Evolutionary conservation across 2,329 filamentous ascomycete species (phyloP), one percentile per base, ranked within the genome.

Genomic region (Aspergillus luchuensis): DNA sequence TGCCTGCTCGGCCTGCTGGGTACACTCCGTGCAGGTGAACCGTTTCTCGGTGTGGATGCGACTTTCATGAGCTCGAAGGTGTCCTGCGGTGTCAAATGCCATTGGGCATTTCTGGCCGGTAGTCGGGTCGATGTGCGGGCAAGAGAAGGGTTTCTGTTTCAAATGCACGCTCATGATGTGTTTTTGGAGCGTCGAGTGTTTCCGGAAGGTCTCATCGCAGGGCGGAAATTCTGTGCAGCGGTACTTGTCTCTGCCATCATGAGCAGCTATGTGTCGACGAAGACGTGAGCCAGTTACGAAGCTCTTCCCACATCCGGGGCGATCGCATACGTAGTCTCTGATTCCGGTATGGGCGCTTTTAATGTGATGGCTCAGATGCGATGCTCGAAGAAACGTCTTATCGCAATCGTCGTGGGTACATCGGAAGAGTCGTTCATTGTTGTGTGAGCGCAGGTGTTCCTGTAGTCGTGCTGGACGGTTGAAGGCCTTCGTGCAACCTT

Each of bases 371-470:
- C 89, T 88, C 17, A 97, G 82, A 77, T 97, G 92, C 68, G 94
- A 94, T 66, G 91, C 87, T 63, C 95, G 91, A 13, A 92, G 85
- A 73, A 96, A 98, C 45, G 88, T 85, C 79, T 97, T 97, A 69
- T 87, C 85, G 72, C 94, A 98, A 45, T 78, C 87, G 5, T 83
- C 78, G 63, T 89, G 84, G 2, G 82, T 80, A 71, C 94, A 98
- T 41, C 83, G 82, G 75, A 90, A 96, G 0, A 92, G 88, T 1
- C 93, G 87, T 67, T 94, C 91, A 67, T 94, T 92, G 56, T 87
- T 94, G 75, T 98, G 94, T 1, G 90, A 92, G 64, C 92, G 85
- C 23, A 94, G 78, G 71, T 98, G 94, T 60, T 91, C 88, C 61
- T 89, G 83, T 4, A 97, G 83, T 28, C 91, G 87, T 36, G 90